Evolutionary conservation across 2,329 filamentous ascomycete genomes (phyloP).

Genomic region (Calonectria pseudoturangicola): DNA sequence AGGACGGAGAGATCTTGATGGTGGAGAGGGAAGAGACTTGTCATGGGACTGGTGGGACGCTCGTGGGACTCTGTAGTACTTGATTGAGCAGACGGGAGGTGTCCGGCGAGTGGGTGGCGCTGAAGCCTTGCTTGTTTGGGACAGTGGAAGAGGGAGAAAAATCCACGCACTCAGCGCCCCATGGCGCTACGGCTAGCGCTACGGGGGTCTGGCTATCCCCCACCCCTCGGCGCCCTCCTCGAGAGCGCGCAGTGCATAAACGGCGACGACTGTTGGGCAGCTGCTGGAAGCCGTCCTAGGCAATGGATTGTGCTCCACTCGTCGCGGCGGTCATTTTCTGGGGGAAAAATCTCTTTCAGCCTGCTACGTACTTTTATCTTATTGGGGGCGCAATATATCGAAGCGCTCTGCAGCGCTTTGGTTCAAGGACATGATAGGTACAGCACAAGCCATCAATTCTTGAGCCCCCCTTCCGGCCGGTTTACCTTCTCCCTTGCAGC

Average conservation of each 20-base stretch:
- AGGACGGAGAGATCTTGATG: conserved; percentile 24
- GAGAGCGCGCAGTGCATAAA: conserved; percentile 6
- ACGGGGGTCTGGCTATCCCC: conserved; percentile 20
- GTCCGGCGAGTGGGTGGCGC: conserved; percentile 22
- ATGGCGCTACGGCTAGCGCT: conserved; percentile 16
- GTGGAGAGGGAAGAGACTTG: conserved; percentile 34
- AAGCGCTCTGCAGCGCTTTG: background rate
- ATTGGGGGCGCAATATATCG: conserved; percentile 17
- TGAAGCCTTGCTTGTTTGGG: conserved; percentile 13
- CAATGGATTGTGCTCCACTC: conserved; percentile 9
- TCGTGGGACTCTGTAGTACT: conserved; percentile 27
- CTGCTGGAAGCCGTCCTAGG: conserved; percentile 5
- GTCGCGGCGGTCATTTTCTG: background rate
- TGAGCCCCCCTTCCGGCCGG: background rate
- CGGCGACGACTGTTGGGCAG: conserved; percentile 14
- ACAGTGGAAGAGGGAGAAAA: conserved; percentile 19
- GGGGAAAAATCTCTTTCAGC: conserved; percentile 7
- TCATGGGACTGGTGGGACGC: conserved; percentile 26
- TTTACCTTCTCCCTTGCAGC: conserved; percentile 21
- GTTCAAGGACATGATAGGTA: background rate
- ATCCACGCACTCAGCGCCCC: conserved; percentile 28
- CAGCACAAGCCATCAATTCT: background rate
- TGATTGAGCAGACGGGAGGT: conserved; percentile 16
- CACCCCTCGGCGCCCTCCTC: background rate
- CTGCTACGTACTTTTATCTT: conserved; percentile 15